Evolutionary conservation across 177 flowering plant species (phyloP).

Genomic region (Vitis hybrid): DNA sequence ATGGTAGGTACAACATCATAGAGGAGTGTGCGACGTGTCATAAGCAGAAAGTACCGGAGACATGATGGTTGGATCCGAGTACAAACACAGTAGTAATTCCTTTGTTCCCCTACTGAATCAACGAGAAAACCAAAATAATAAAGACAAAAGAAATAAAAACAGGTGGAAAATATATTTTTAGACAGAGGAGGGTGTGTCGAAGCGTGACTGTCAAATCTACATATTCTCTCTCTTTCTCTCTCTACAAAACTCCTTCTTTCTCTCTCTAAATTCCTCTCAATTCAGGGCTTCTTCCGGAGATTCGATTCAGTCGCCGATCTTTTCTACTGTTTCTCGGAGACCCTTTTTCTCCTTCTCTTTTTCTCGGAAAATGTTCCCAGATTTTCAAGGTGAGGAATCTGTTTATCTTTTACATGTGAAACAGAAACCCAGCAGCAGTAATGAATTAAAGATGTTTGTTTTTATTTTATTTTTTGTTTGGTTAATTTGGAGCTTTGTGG

Average conservation of each 20-base stretch:
- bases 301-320: constrained; percentile 51
- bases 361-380: constrained; percentile 39
- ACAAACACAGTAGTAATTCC: too few relatives aligned
- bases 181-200: constrained; percentile 31
- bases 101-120: neutral
- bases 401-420: neutral
- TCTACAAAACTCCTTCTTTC: constrained; percentile 1
- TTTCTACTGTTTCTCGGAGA: constrained; percentile 22
- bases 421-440: too few relatives aligned
- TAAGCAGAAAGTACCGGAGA: too few relatives aligned
- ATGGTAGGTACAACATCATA: too few relatives aligned
- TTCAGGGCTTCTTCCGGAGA: constrained; percentile 25
- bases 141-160: neutral
- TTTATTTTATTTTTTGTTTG: neutral
- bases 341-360: constrained; percentile 18
- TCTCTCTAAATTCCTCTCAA: constrained; percentile 18
- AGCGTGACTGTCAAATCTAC: constrained; percentile 71
- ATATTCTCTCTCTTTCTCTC: constrained; percentile 44
- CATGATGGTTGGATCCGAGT: too few relatives aligned
- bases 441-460: neutral
- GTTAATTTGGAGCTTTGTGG: neutral
- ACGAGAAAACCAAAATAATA: neutral
- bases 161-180: constrained; percentile 19
- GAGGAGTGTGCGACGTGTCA: too few relatives aligned
- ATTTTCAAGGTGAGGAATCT: constrained; percentile 44